Conservation (phyloP, 108 stramenopile species). For the Conticribra weissflogii region DNA sequence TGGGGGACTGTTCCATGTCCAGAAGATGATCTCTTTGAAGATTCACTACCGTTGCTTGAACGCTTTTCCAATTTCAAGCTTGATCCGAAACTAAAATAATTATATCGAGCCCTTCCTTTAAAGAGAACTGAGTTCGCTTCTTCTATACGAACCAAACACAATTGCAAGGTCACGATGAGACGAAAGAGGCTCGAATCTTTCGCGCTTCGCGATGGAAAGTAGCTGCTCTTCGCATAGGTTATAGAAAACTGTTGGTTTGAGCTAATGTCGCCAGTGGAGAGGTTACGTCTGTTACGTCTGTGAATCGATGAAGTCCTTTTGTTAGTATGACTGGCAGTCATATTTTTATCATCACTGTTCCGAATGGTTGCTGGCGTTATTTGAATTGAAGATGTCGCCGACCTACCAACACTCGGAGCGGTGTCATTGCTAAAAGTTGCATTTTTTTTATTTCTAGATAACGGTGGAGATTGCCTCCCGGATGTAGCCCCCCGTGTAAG, state of each 20-base stretch:
- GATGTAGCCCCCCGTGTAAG: background rate
- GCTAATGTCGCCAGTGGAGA: conserved; percentile 24
- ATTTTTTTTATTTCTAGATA: background rate
- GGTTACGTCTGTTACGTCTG: background rate
- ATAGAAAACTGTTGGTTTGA: background rate
- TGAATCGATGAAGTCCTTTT: background rate
- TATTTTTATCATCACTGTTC: conserved; percentile 9
- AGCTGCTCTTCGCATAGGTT: background rate
- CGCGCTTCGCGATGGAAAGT: conserved; percentile 40
- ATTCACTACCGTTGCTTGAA: conserved; percentile 10
- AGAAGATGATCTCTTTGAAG: too few relatives aligned
- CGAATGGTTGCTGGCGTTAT: too few relatives aligned
- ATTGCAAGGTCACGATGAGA: conserved; percentile 71
- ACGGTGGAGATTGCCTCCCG: conserved; percentile 21
- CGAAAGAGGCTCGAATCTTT: conserved; percentile 75
- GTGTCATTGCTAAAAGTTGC: background rate
- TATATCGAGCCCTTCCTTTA: conserved; percentile 11
- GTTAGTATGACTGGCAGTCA: background rate
- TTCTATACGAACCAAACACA: conserved; percentile 73
- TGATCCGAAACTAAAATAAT: background rate
- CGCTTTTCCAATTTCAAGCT: background rate
- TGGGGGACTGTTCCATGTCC: too few relatives aligned
- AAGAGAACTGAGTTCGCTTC: conserved; percentile 68
- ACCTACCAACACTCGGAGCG: too few relatives aligned
- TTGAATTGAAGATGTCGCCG: too few relatives aligned